Evolutionary conservation across 495 filamentous ascomycete genomes (phyloP), one percentile per base, ranked within the genome.

Genomic region (Endocarpon pusillum): DNA sequence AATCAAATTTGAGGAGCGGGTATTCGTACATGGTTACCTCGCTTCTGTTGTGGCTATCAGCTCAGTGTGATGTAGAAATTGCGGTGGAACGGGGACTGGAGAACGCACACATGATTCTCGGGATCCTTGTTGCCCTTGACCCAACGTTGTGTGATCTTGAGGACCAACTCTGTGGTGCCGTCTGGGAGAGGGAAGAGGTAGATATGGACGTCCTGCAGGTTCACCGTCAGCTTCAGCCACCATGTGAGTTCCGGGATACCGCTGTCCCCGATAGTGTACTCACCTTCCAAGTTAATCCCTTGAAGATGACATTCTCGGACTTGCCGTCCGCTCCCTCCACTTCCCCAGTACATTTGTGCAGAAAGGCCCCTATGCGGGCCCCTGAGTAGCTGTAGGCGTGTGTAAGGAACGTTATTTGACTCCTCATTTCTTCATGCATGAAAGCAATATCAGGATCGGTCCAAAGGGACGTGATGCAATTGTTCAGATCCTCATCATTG

Each of bases 171-270:
- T 14, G 28, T 31, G 28, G 28, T 31, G 28, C 28, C 28, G 5
- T 31, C 28, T 15, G 28, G 28, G 12, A 31, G 28, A 31, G 28
- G 12, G 28, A 31, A 31, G 12, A 31, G 28, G 28, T 31, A 31
- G 28, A 31, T 31, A 17, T 31, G 28, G 4, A 31, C 12, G 28
- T 31, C 28, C 28, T 31, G 28, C 28, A 31, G 28, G 28, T 7
- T 31, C 8, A 25, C n/a, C 28, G 28, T 31, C 12, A 31, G 28
- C 12, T 14, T 31, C 12, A 7, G 28, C 12, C 28, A 17, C 12
- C 12, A 5, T 15, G 12, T n/a, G 28, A 31, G 23, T 12, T 7
- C 28, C 28, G 12, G 28, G 19, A 17, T 17, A 6, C 28, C 14
- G 5, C 12, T 15, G 28, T n/a, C 5, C 5, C 28, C 28, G 28